phyloP scores from a whole-genome alignment of 345 rosid species.

The Gossypium mustelinum region DNA sequence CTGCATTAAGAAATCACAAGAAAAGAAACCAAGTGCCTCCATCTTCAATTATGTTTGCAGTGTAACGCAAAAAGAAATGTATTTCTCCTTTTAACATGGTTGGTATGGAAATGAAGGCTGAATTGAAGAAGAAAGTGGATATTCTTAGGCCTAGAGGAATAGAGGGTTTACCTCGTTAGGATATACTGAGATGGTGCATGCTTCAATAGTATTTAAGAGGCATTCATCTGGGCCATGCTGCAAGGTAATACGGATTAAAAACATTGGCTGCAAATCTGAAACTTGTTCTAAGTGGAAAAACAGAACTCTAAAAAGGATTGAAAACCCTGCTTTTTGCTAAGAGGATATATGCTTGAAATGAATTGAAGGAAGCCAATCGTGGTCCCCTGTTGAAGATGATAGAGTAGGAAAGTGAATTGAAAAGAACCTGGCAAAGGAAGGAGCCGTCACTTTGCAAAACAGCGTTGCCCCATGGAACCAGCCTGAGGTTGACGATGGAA shows the following conservation, averaged over 20 bases:
- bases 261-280: neutral
- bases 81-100: neutral
- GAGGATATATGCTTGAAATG: neutral
- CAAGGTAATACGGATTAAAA: neutral
- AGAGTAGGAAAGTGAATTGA: neutral
- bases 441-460: constrained; percentile 33
- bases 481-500: constrained; percentile 60
- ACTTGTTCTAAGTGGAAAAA: neutral
- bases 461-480: constrained; percentile 86
- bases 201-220: constrained; percentile 45
- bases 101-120: neutral
- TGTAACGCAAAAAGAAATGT: neutral
- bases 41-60: neutral
- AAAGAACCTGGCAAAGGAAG: constrained; percentile 68
- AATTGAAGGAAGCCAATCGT: neutral
- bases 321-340: neutral
- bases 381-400: neutral
- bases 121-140: neutral
- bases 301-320: neutral
- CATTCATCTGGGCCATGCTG: constrained; percentile 70
- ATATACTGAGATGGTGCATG: constrained; percentile 46
- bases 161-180: constrained; percentile 45
- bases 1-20: constrained; percentile 25
- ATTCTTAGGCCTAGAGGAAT: neutral
- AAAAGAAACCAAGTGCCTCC: neutral